Percentiles rank a stretch among this genome's conserved stretches.
Conservation (phyloP, 1,284 basidiomycete genomes). For the Papiliotrema nemorosa region DNA sequence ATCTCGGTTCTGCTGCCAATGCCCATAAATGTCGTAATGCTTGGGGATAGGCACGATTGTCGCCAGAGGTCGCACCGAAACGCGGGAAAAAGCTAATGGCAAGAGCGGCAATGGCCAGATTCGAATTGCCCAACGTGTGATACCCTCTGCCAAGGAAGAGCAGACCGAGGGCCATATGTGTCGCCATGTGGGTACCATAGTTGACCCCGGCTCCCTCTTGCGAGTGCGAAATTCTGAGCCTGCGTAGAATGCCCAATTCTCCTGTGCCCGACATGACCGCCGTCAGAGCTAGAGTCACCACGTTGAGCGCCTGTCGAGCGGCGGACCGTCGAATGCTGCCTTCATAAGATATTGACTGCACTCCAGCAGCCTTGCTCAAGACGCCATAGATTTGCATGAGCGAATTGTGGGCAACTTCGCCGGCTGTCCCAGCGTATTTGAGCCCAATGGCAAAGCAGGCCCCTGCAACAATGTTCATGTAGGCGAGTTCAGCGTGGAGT, state of each 20-base stretch:
- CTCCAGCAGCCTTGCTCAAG: conserved; percentile 56
- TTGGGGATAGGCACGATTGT: conserved; percentile 89
- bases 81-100: conserved; percentile 87
- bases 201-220: conserved; percentile 72
- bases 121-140: conserved; percentile 86
- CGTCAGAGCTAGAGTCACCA: conserved; percentile 77
- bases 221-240: conserved; percentile 89
- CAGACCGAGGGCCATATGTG: conserved; percentile 85
- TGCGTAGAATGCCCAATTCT: conserved; percentile 81
- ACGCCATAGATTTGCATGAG: conserved; percentile 77
- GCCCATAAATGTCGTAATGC: conserved; percentile 94
- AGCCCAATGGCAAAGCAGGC: conserved; percentile 87
- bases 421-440: conserved; percentile 89
- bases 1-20: conserved; percentile 88
- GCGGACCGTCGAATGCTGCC: conserved; percentile 78
- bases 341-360: conserved; percentile 70
- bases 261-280: conserved; percentile 97
- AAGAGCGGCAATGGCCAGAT: conserved; percentile 86
- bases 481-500: conserved; percentile 76
- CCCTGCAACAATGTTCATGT: conserved; percentile 83
- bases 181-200: conserved; percentile 87
- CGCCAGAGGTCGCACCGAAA: conserved; percentile 70
- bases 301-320: conserved; percentile 80
- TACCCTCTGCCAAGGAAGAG: conserved; percentile 92
- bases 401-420: conserved; percentile 76